Evolutionary conservation across 345 rosid genomes (phyloP).

Genomic region (Leavenworthia alabamica): DNA sequence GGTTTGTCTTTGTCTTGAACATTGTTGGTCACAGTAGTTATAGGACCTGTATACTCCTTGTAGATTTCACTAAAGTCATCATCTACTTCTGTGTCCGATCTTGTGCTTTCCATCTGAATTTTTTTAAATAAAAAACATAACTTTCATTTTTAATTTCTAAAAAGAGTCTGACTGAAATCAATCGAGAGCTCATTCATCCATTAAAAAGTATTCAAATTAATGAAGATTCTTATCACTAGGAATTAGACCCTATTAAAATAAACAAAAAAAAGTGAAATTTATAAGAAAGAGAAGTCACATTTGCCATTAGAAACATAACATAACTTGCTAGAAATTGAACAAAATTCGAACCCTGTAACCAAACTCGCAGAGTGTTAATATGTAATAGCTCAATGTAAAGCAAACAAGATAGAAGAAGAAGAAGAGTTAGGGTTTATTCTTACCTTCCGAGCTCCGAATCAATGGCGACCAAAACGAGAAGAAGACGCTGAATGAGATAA

Average conservation of each 20-base stretch:
- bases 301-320: neutral
- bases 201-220: neutral
- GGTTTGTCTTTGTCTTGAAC: constrained; percentile 46
- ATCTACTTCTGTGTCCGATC: constrained; percentile 68
- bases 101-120: constrained; percentile 61
- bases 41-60: constrained; percentile 95
- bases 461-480: constrained; percentile 22
- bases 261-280: too few relatives aligned
- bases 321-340: neutral
- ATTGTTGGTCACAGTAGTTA: constrained; percentile 30
- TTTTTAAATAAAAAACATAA: constrained; percentile 6
- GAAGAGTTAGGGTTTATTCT: neutral
- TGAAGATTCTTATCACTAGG: neutral
- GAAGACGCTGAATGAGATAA: neutral
- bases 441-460: constrained; percentile 18
- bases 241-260: neutral
- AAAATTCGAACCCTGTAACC: too few relatives aligned
- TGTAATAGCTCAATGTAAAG: neutral
- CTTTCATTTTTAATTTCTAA: neutral
- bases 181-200: neutral
- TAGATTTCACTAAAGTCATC: constrained; percentile 93
- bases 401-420: too few relatives aligned
- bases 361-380: neutral
- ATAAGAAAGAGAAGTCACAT: too few relatives aligned
- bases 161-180: neutral